Evolutionary conservation across 2,329 filamentous ascomycete genomes (phyloP), one percentile per base, ranked within the genome.

Genomic region (Cadophora sp.): DNA sequence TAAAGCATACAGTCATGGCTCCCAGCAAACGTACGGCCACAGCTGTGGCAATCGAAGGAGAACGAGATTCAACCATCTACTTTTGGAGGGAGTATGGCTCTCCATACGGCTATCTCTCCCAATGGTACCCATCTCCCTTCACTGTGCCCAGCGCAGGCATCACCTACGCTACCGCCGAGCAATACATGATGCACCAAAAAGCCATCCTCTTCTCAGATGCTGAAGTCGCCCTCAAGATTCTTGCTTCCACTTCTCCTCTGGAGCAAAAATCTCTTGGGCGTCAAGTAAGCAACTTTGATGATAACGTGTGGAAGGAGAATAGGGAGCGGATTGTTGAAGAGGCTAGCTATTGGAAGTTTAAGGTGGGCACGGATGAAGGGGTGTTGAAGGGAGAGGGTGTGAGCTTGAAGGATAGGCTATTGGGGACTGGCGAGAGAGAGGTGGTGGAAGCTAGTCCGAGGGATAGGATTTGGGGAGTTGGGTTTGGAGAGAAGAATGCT

Each of bases 381-480:
- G 79, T 81, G 2, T 24, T 30, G 14, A 62, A 59, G 27, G 36
- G 43, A 7, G 62, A 66, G 3, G 59, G 55, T 11, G 22, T 48
- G 30, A 75, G 77, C 18, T 75, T 91, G 71, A 79, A 77, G 59
- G 78, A 76, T 33, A 76, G 80, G 78, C 73, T 92, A 68, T 76
- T 91, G 51, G 80, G 75, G 8, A 91, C 90, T 1, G 87, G 85
- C 0, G 83, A 87, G 5, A 79, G 84, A 55, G 84, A 89, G 76
- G 73, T 92, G 24, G 86, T 91, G 1, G 89, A 90, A 78, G 87
- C 87, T 39, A 83, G 83, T 66, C 85, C 88, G 13, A 81, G 76
- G 66, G 89, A 92, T 78, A 74, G 81, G 5, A 84, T 91, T 63
- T 92, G 89, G 90, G 89, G 89, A 1, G 80, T 92, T 55, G 89